A percentile compares a stretch with the other conserved stretches of the same genome.
Evolutionary conservation across 2,329 filamentous ascomycete genomes (phyloP).

Genomic region (Colletotrichum paranaense): DNA sequence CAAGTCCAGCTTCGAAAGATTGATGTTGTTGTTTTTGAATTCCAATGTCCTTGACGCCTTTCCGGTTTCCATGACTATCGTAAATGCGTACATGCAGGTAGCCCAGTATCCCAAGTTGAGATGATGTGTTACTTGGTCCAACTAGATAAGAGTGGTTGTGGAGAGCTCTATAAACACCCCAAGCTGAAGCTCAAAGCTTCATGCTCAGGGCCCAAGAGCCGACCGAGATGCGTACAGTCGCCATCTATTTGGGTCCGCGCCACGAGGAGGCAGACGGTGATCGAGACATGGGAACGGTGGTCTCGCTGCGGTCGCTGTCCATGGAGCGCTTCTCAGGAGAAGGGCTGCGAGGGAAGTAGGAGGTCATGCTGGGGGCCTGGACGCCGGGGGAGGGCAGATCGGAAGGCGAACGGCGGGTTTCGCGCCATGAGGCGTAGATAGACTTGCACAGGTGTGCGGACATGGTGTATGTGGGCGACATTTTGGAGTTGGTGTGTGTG

Average conservation of each 20-base stretch:
- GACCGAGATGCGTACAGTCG: not conserved
- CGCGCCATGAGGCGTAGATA: conserved; percentile 69
- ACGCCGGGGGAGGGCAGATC: conserved; percentile 43
- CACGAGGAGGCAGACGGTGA: conserved; percentile 42
- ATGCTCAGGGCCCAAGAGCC: not conserved
- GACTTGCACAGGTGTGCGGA: conserved; percentile 71
- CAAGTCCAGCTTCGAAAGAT: not conserved
- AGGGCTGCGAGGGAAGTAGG: conserved; percentile 40
- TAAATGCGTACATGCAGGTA: not conserved
- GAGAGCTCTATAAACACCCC: not conserved
- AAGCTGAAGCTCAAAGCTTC: not conserved
- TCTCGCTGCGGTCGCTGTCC: conserved; percentile 56
- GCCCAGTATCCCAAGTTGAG: not conserved
- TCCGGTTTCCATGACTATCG: conserved; percentile 2
- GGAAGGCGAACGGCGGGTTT: conserved; percentile 56
- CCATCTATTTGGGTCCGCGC: conserved; percentile 27
- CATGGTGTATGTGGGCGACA: conserved; percentile 72
- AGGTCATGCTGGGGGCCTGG: conserved; percentile 42
- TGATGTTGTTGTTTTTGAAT: not conserved
- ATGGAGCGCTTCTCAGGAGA: conserved; percentile 57
- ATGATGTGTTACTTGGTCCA: not conserved
- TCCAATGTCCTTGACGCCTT: not conserved
- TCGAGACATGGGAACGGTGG: conserved; percentile 42
- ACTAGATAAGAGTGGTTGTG: not conserved
- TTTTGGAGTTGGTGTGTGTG: conserved; percentile 43